Evolutionary conservation across 179 eudicot genomes (phyloP), one percentile per base, ranked within the genome.

Genomic region (Monotropa hypopitys): DNA sequence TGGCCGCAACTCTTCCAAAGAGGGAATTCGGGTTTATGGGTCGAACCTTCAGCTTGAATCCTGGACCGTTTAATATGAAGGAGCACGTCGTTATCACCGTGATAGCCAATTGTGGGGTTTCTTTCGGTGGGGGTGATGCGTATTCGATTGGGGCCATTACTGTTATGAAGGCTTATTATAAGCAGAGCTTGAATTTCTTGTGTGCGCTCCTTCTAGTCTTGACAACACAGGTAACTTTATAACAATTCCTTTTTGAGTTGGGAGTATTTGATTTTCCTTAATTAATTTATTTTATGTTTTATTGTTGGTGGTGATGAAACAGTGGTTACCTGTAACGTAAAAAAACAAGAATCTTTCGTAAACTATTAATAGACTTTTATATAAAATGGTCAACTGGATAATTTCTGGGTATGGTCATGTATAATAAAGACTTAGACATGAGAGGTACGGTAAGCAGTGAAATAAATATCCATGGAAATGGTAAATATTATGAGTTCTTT

Each of bases 61-160:
- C 98, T 10, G 98, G 98, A 0, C 98, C 98, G 16, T 94, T 94
- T 50, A 94, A 92, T 51, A 86, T 94, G 1, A 94, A 94, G 80
- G 98, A 94, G 87, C 98, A 94, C 53, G 98, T 92, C 0, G 83
- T 94, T 7, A 88, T 94, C 38, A 88, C 97, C 0, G 93, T 94
- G 2, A 84, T 94, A 59, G 97, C 98, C 0, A 94, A 89, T 51
- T 92, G 96, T n/a, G 98, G 97, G 18, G 92, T 92, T 9, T 88
- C 94, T 0, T 23, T 76, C 12, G 98, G 98, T 9, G 97, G 98
- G 4, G 98, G 97, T 5, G 98, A 94, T 63, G 94, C 98, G 0
- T 94, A 94, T 87, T 90, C 98, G 1, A 90, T 92, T 21, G 98
- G 97, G 0, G 97, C 97, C 20, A 89, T 94, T 61, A 84, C 94